phyloP scores from a whole-genome alignment of 169 alveolate genomes.

The Plasmodium berghei region DNA sequence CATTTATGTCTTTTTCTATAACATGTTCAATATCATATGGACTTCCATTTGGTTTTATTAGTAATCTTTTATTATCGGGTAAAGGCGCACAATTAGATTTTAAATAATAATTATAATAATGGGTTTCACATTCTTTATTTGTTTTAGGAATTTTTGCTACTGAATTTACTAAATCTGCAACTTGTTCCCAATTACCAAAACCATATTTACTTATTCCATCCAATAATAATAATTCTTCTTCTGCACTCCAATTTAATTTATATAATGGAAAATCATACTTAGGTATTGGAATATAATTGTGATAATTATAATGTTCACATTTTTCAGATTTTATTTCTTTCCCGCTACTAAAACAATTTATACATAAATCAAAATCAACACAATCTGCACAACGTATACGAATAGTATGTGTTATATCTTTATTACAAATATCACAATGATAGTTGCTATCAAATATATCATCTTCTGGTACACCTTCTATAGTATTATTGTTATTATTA shows the following conservation, averaged over 20 bases:
- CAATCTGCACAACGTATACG: constrained; percentile 93
- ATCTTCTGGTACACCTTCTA: constrained; percentile 47
- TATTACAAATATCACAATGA: constrained; percentile 86
- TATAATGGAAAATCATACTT: constrained; percentile 88
- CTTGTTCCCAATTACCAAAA: constrained; percentile 92
- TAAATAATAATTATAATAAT: constrained; percentile 84
- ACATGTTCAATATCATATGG: constrained; percentile 71
- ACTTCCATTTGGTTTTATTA: constrained; percentile 65
- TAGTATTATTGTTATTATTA: background rate
- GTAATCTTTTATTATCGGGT: constrained; percentile 78
- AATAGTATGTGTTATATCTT: constrained; percentile 83
- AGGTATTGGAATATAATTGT: constrained; percentile 92
- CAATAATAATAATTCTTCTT: constrained; percentile 90
- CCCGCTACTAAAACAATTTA: constrained; percentile 91
- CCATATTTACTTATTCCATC: constrained; percentile 93
- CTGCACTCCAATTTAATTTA: constrained; percentile 92
- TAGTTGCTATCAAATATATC: constrained; percentile 77
- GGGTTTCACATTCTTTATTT: constrained; percentile 88
- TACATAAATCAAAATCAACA: constrained; percentile 89
- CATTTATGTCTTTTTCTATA: constrained; percentile 38
- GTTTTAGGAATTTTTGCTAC: constrained; percentile 81
- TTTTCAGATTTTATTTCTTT: constrained; percentile 84
- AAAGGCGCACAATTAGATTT: constrained; percentile 88
- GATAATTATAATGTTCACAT: constrained; percentile 87
- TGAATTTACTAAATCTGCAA: constrained; percentile 83